A percentile compares a stretch with the other conserved stretches of the same genome.
phyloP scores from a whole-genome alignment of 1,284 basidiomycete genomes.

The Ceratobasidium sp. region DNA sequence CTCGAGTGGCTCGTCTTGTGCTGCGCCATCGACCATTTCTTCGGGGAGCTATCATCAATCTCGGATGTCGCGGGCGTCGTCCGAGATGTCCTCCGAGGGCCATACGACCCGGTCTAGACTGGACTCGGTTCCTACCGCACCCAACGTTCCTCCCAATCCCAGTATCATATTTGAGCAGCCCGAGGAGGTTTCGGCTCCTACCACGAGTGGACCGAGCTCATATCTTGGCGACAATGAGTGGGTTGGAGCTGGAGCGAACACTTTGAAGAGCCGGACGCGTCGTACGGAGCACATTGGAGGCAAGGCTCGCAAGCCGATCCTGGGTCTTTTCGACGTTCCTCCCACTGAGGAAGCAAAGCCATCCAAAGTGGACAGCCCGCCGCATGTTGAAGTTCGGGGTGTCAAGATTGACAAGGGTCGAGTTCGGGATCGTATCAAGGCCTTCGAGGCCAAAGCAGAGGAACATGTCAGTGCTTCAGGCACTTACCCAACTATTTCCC shows the following conservation, averaged over 20 bases:
- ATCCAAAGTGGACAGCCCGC: not conserved
- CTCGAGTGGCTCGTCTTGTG: constrained; percentile 70
- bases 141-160: not conserved
- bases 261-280: not conserved
- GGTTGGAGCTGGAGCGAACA: constrained; percentile 7
- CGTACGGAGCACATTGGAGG: not conserved
- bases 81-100: constrained; percentile 55
- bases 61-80: constrained; percentile 24
- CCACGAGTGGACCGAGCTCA: not conserved
- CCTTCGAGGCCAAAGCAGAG: constrained; percentile 30
- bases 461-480: not conserved
- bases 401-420: constrained; percentile 33
- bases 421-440: constrained; percentile 18
- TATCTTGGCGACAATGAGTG: constrained; percentile 11
- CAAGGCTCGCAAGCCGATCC: constrained; percentile 4
- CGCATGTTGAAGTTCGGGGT: constrained; percentile 27
- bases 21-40: constrained; percentile 57
- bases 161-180: constrained; percentile 5
- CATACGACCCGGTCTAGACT: constrained; percentile 57
- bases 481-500: not conserved
- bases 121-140: constrained; percentile 53
- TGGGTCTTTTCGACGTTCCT: constrained; percentile 25
- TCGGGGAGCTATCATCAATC: constrained; percentile 36
- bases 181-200: not conserved
- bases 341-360: not conserved